Evolutionary conservation across 805 yeast genomes (phyloP), one percentile per base, ranked within the genome.

Genomic region (Wickerhamomyces ciferrii): DNA sequence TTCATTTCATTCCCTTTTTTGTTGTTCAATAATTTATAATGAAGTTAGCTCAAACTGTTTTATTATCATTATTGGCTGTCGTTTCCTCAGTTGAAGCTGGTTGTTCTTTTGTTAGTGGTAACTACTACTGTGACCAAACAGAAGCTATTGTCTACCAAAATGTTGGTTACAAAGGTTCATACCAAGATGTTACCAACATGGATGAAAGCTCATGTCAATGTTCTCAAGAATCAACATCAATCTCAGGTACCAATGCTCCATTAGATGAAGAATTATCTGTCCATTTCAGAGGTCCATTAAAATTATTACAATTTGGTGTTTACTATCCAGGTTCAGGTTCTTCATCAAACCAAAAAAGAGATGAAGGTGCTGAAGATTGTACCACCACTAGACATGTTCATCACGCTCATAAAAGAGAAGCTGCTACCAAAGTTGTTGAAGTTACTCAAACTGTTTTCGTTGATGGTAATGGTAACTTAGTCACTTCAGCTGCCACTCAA

Each of bases 261-360:
- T 73, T 89, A 52, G 84, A 87, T 66, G 94, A 88, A 72, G 96
- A 89, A 67, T 70, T 89, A 51, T 83, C 95, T 32, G 82, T 89
- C 49, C 96, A 89, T 67, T 85, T 88, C 75, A 84, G 96, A 74
- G 96, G 96, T 58, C 96, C 96, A 34, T 61, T 89, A 56, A 75
- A 79, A 63, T 79, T 89, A 63, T 70, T 74, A 61, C 88, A 88
- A 70, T 89, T 94, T 62, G 97, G 91, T 67, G 97, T 88, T 46
- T 94, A 91, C 75, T 82, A 83, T 60, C 91, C 88, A 53, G 62
- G 78, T 23, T 54, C 74, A n/a, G 57, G 72, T 39, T 58, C 73
- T 37, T 51, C 68, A 25, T 50, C 66, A 44, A 64, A 70, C 54
- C 65, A 70, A 52, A 74, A 71, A 59, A 75, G 75, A 64, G 74